A percentile compares a stretch with the other conserved stretches of the same genome.
These are phyloP conservation scores for Borovskyia barvae DNA, from an alignment of 208 protist genomes.

Conservation along the genomic window DNA sequence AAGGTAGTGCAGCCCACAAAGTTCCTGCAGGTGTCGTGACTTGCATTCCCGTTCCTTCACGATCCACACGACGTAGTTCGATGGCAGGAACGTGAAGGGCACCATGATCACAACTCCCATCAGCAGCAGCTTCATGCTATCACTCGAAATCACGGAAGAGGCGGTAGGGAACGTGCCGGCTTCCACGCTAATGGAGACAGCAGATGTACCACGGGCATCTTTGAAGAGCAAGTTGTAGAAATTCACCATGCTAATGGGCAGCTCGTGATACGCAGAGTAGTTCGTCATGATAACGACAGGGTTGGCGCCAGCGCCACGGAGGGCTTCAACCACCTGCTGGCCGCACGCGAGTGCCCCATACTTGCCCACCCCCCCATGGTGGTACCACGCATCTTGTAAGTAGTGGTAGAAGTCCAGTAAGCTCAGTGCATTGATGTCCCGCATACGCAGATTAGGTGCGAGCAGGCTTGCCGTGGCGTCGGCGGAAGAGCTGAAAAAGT, in stretches of 20 bases:
- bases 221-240: conserved; percentile 15
- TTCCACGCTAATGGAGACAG: neutral
- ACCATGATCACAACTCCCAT: conserved; percentile 43
- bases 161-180: conserved; percentile 6
- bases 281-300: conserved; percentile 8
- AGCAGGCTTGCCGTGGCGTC: neutral
- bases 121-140: neutral
- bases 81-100: conserved; percentile 58
- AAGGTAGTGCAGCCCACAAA: conserved; percentile 47
- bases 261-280: conserved; percentile 10
- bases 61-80: conserved; percentile 53
- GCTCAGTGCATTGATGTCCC: neutral
- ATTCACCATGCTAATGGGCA: conserved; percentile 29
- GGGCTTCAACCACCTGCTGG: neutral
- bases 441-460: neutral
- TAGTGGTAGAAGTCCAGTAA: conserved; percentile 19
- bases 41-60: conserved; percentile 67
- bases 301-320: neutral
- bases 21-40: conserved; percentile 60
- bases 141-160: neutral
- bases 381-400: conserved; percentile 14
- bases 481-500: neutral
- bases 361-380: conserved; percentile 2
- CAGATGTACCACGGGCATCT: neutral
- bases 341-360: conserved; percentile 3